A percentile compares a stretch with the other conserved stretches of the same genome.
phyloP scores from a whole-genome alignment of 2,329 filamentous ascomycete genomes.

The Sporothrix schenckii region DNA sequence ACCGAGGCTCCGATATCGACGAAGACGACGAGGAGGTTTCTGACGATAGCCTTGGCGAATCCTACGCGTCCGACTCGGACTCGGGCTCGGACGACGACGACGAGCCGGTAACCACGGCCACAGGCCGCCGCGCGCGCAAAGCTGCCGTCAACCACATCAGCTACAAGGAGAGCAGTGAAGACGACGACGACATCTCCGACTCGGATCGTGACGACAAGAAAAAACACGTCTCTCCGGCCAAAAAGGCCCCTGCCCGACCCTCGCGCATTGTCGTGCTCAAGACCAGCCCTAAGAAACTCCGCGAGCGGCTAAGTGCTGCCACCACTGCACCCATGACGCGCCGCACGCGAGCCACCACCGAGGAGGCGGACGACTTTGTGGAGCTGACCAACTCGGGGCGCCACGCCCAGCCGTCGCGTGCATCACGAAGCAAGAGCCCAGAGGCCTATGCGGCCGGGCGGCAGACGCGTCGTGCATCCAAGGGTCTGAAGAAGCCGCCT shows the following conservation, averaged over 20 bases:
- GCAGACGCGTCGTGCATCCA: constrained; percentile 54
- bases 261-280: constrained; percentile 42
- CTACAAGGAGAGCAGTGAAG: constrained; percentile 52
- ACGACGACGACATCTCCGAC: constrained; percentile 45
- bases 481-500: constrained; percentile 54
- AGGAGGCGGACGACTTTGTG: constrained; percentile 59
- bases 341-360: constrained; percentile 58
- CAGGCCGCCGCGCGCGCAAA: constrained; percentile 52
- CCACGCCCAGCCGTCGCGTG: constrained; percentile 54
- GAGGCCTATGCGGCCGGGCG: constrained; percentile 49
- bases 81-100: constrained; percentile 46
- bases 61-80: constrained; percentile 51
- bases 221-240: constrained; percentile 39
- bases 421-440: constrained; percentile 60
- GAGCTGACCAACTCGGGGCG: constrained; percentile 65
- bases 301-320: constrained; percentile 30
- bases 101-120: constrained; percentile 46
- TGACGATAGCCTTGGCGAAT: constrained; percentile 57
- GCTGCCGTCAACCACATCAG: constrained; percentile 50
- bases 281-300: constrained; percentile 34
- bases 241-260: constrained; percentile 27
- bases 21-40: constrained; percentile 61
- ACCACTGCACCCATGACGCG: constrained; percentile 44
- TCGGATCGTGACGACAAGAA: constrained; percentile 46
- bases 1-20: constrained; percentile 64